Percentiles rank a stretch among this genome's conserved stretches.
Conservation (phyloP, 2,329 filamentous ascomycete species). For the Ascochyta viciae-villosae region DNA sequence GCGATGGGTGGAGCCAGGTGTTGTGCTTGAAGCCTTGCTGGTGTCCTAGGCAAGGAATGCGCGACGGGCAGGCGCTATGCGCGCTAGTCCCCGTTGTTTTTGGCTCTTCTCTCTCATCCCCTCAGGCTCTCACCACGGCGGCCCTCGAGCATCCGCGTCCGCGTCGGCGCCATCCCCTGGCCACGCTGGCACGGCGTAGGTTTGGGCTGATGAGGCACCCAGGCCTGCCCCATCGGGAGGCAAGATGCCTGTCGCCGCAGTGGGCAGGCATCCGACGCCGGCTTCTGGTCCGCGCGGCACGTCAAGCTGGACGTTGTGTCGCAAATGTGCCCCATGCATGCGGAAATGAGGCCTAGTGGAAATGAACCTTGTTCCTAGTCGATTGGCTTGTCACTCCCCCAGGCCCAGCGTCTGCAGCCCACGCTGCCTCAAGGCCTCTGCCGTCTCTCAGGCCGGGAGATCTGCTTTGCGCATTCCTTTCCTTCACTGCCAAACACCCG, state of each 20-base stretch:
- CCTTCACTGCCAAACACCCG: conserved; percentile 24
- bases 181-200: conserved; percentile 20
- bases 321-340: conserved; percentile 26
- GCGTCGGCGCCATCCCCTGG: conserved; percentile 13
- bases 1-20: conserved; percentile 6
- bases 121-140: neutral
- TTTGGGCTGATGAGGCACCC: conserved; percentile 21
- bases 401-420: conserved; percentile 23
- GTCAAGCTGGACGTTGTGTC: conserved; percentile 19
- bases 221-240: conserved; percentile 15
- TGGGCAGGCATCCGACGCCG: conserved; percentile 5
- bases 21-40: conserved; percentile 1
- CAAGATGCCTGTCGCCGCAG: neutral
- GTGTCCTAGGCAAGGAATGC: conserved; percentile 11
- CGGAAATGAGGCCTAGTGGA: conserved; percentile 37
- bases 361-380: conserved; percentile 27
- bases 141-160: conserved; percentile 2
- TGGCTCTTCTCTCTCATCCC: conserved; percentile 1
- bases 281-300: conserved; percentile 22
- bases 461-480: conserved; percentile 27
- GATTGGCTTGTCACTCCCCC: conserved; percentile 27
- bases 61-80: conserved; percentile 17
- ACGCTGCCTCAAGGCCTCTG: conserved; percentile 25
- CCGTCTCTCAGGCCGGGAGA: conserved; percentile 27
- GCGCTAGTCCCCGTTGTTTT: conserved; percentile 20